These are phyloP conservation scores for Candida bentonensis DNA, from an alignment of 805 yeast species.

Conservation along the genomic window DNA sequence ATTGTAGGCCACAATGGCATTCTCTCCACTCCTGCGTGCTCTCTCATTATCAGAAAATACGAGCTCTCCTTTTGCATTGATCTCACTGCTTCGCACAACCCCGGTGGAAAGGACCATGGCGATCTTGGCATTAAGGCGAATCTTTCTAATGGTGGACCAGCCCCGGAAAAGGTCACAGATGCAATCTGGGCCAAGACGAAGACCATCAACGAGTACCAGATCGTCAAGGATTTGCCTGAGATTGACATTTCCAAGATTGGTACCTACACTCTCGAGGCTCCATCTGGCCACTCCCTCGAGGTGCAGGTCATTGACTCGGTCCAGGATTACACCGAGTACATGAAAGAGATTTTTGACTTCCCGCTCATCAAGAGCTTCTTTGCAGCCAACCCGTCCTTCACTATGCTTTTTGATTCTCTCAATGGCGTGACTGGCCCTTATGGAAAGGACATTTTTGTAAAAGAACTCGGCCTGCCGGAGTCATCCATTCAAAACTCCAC, in stretches of 20 bases:
- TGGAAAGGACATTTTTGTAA: conserved; percentile 69
- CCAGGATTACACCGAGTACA: conserved; percentile 57
- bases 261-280: conserved; percentile 18
- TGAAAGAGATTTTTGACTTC: conserved; percentile 82
- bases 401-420: conserved; percentile 73
- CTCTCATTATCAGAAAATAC: conserved; percentile 72
- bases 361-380: conserved; percentile 63
- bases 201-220: conserved; percentile 44
- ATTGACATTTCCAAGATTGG: conserved; percentile 56
- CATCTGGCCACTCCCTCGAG: conserved; percentile 36
- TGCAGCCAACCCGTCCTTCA: conserved; percentile 39
- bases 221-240: conserved; percentile 41
- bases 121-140: conserved; percentile 95
- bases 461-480: conserved; percentile 66
- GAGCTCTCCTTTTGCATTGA: conserved; percentile 83
- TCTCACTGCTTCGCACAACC: conserved; percentile 92
- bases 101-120: conserved; percentile 76
- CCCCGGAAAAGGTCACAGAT: conserved; percentile 89
- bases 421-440: conserved; percentile 98
- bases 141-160: conserved; percentile 93
- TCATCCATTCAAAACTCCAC: conserved; percentile 61
- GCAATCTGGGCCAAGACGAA: conserved; percentile 63
- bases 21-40: conserved; percentile 91
- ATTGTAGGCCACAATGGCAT: conserved; percentile 82
- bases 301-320: conserved; percentile 80